These are phyloP conservation scores for Agroathelia rolfsii DNA, from an alignment of 1,284 basidiomycete genomes.

Conservation along the genomic window DNA sequence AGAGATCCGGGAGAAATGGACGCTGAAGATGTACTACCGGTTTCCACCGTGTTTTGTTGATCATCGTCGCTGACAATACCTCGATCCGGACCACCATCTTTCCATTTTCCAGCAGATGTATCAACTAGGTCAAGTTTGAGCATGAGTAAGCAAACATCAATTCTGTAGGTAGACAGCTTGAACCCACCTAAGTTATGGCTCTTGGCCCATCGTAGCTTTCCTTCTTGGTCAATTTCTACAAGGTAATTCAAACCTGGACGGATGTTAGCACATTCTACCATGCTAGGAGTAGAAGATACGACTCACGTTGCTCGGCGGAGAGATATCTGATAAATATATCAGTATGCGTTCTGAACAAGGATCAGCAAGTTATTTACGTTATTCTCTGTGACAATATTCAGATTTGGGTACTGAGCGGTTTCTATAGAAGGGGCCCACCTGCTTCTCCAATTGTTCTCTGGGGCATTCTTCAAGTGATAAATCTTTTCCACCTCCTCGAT, in stretches of 20 bases:
- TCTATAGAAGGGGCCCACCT: constrained; percentile 29
- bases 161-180: too few relatives aligned
- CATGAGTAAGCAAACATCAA: too few relatives aligned
- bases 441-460: constrained; percentile 57
- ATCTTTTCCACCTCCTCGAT: constrained; percentile 57
- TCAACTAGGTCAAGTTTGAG: constrained; percentile 53
- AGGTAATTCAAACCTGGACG: constrained; percentile 55
- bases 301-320: constrained; percentile 53
- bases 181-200: too few relatives aligned
- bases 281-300: not conserved
- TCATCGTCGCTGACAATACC: constrained; percentile 44
- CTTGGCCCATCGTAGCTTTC: constrained; percentile 61
- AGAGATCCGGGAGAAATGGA: constrained; percentile 12
- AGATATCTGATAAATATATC: constrained; percentile 36
- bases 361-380: too few relatives aligned
- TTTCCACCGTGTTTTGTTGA: constrained; percentile 13
- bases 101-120: constrained; percentile 53
- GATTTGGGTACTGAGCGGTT: too few relatives aligned
- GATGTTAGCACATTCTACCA: not conserved
- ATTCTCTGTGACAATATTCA: too few relatives aligned
- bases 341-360: too few relatives aligned
- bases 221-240: constrained; percentile 51
- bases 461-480: constrained; percentile 58
- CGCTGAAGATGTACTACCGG: constrained; percentile 18
- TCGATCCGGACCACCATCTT: constrained; percentile 45